Evolutionary conservation across 2,329 filamentous ascomycete species (phyloP).

Genomic region (Pseudogymnoascus sp.): DNA sequence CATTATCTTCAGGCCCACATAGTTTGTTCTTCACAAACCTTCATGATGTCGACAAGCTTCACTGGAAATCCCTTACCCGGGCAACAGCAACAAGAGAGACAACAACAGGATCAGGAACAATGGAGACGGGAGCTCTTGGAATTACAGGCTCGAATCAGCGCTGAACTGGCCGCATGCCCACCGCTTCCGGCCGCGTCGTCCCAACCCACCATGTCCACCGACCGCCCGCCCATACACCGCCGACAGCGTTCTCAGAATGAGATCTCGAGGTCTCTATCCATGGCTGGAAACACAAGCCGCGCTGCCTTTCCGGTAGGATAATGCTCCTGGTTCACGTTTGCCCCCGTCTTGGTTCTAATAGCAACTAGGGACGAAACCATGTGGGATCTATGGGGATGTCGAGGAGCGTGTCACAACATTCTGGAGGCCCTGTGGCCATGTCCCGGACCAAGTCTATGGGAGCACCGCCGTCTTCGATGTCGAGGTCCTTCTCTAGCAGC

Average conservation of each 20-base stretch:
- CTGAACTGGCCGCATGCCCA: background rate
- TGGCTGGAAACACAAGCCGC: background rate
- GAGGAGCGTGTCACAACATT: background rate
- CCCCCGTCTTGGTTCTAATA: background rate
- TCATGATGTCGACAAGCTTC: constrained; percentile 3
- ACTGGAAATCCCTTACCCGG: background rate
- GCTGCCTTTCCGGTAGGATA: background rate
- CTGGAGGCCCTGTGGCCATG: background rate
- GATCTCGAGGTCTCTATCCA: background rate
- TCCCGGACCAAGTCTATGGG: background rate
- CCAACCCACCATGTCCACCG: background rate
- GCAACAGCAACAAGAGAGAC: background rate
- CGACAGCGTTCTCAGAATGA: background rate
- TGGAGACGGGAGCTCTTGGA: background rate
- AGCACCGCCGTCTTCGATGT: background rate
- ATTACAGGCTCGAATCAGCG: background rate
- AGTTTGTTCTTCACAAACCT: background rate
- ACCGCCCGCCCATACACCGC: background rate
- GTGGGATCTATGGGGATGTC: background rate
- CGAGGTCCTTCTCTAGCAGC: background rate
- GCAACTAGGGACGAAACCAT: background rate
- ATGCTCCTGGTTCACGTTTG: background rate
- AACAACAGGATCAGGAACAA: background rate
- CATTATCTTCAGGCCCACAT: background rate
- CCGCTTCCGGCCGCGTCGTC: background rate